Percentiles rank a stretch among this genome's conserved stretches.
These are phyloP conservation scores for Ceratobasidium papillatum DNA, from an alignment of 1,284 basidiomycete species.

Conservation along the genomic window DNA sequence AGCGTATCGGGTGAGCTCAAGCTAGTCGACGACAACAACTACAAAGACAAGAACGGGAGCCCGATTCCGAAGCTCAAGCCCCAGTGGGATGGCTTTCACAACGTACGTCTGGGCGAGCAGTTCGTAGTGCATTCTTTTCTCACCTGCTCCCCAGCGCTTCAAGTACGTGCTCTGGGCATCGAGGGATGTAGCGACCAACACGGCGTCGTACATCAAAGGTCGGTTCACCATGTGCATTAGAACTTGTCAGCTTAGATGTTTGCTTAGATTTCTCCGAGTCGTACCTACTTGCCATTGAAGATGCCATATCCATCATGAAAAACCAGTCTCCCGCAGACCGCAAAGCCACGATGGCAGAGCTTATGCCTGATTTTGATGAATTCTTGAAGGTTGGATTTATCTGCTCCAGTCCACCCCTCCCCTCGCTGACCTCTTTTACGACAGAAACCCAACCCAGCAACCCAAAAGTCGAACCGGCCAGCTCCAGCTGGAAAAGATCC, in stretches of 20 bases:
- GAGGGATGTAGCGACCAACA: not conserved
- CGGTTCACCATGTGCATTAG: not conserved
- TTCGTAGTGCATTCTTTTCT: not conserved
- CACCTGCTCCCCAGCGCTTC: not conserved
- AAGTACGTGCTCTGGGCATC: not conserved
- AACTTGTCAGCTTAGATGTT: not conserved
- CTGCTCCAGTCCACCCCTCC: not conserved
- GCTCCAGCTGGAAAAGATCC: not conserved
- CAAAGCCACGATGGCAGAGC: not conserved
- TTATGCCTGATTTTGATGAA: not conserved
- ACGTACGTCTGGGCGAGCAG: not conserved
- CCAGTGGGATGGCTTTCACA: not conserved
- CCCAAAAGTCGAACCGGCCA: not conserved
- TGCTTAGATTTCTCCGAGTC: not conserved
- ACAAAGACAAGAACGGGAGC: constrained; percentile 12
- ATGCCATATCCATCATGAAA: not conserved
- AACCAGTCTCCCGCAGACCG: not conserved
- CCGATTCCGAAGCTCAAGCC: constrained; percentile 9
- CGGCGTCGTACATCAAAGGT: constrained; percentile 5
- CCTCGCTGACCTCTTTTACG: not conserved
- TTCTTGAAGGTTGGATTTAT: constrained; percentile 7
- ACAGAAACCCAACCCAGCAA: constrained; percentile 1
- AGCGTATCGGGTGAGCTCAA: not conserved
- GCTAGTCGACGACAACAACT: constrained; percentile 5
- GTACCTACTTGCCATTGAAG: not conserved